A percentile compares a stretch with the other conserved stretches of the same genome.
These are phyloP conservation scores for Fusarium sp. DNA, from an alignment of 2,329 filamentous ascomycete species.

Conservation along the genomic window DNA sequence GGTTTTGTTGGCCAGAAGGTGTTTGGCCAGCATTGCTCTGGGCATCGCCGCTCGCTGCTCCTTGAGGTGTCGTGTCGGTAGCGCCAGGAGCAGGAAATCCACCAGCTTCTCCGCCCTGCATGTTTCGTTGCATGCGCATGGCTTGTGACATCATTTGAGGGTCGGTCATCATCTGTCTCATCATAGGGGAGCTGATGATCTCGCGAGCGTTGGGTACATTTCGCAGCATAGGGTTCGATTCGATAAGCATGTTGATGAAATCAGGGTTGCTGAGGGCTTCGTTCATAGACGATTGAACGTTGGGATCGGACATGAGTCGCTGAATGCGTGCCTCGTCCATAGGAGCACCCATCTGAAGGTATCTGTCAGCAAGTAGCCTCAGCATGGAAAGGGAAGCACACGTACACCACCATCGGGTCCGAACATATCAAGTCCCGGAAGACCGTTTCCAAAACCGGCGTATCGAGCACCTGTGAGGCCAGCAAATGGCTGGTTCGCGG, in stretches of 20 bases:
- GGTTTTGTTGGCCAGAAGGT: conserved; percentile 51
- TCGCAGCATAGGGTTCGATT: conserved; percentile 85
- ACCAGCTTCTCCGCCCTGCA: conserved; percentile 64
- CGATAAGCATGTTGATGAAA: conserved; percentile 94
- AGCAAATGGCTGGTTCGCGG: conserved; percentile 89
- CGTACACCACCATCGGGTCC: conserved; percentile 93
- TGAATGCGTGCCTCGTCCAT: conserved; percentile 83
- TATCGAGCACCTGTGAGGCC: conserved; percentile 93
- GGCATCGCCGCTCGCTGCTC: conserved; percentile 48
- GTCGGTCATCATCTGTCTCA: conserved; percentile 93
- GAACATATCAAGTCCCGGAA: conserved; percentile 89
- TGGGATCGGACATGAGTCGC: conserved; percentile 87
- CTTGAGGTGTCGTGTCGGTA: conserved; percentile 83
- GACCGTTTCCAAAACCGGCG: conserved; percentile 83
- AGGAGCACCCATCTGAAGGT: conserved; percentile 84
- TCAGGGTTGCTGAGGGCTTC: conserved; percentile 96
- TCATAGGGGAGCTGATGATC: conserved; percentile 87
- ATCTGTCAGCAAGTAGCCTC: conserved; percentile 18
- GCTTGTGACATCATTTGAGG: conserved; percentile 86
- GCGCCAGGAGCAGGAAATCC: conserved; percentile 91
- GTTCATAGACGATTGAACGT: conserved; percentile 87
- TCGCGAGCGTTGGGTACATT: conserved; percentile 81
- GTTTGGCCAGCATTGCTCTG: conserved; percentile 47
- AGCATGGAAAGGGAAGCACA: conserved; percentile 41
- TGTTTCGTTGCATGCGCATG: conserved; percentile 81